Evolutionary conservation across 495 filamentous ascomycete genomes (phyloP), one percentile per base, ranked within the genome.

Genomic region (Peziza echinospora): DNA sequence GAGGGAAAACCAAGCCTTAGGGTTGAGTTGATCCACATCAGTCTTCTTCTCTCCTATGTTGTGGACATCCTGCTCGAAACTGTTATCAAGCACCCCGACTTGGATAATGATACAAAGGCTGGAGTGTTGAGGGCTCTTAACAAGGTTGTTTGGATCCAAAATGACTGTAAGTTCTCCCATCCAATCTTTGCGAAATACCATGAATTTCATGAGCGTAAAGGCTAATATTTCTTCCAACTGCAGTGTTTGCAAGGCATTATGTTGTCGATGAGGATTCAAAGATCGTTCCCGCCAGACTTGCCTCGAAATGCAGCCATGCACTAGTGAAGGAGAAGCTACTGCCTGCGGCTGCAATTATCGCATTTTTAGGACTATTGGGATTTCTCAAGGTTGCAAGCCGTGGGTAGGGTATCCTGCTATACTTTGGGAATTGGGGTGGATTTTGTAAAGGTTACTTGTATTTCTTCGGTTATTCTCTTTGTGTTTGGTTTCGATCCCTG

Each of bases 21-120:
- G 26, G 63, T 65, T 3, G 63, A 65, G 43, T 64, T 59, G 44
- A 54, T 65, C 21, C 57, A 64, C 37, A 62, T 64, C 49, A 51
- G 52, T n/a, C 46, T 57, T 0, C 53, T 65, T 3, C 49, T 65
- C 0, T 63, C 61, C 19, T 65, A 59, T 44, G 61, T 65, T 7
- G 44, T 60, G 24, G 61, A 64, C 37, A 37, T 63, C 19, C 53
- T 64, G 1, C 50, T 65, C 19, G 51, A 43, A 1, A 60, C 61
- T 0, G 58, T 65, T 1, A 52, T 64, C 24, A 53, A 45, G 21
- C 52, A 53, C 21, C 49, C 52, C 0, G 48, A 49, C 7, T 41
- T 59, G 11, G 52, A 59, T 28, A 45, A 44, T 21, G 41, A 41
- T 13, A 59, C 56, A 2, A 59, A 51, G 8, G 48, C 44, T 10